Percentiles rank a stretch among this genome's conserved stretches.
Conservation (phyloP, 2,329 filamentous ascomycete species). For the Pseudogymnoascus sp. region DNA sequence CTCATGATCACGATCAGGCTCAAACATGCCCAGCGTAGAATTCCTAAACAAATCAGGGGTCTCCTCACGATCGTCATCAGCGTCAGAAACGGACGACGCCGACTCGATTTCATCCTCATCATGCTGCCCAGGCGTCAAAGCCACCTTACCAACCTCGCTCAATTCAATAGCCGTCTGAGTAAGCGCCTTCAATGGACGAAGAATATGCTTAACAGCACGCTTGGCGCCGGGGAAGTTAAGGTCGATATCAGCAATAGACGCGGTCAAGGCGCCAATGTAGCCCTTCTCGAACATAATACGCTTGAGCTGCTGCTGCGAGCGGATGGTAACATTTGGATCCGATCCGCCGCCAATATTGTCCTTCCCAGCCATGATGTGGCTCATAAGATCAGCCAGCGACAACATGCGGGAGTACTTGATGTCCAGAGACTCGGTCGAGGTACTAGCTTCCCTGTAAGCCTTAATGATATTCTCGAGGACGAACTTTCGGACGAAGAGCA, state of each 20-base stretch:
- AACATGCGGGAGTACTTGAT: slow-evolving; percentile 82
- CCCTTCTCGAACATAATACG: slow-evolving; percentile 99
- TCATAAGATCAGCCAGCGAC: slow-evolving; percentile 84
- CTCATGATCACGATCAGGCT: slow-evolving; percentile 73
- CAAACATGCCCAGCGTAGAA: slow-evolving; percentile 90
- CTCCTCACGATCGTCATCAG: slow-evolving; percentile 82
- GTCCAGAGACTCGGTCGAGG: slow-evolving; percentile 74
- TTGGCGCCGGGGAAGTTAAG: slow-evolving; percentile 91
- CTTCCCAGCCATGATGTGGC: slow-evolving; percentile 80
- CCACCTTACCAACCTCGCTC: slow-evolving; percentile 64
- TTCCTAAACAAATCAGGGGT: slow-evolving; percentile 97
- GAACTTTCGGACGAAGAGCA: slow-evolving; percentile 89
- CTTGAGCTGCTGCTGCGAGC: slow-evolving; percentile 76
- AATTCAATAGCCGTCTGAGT: slow-evolving; percentile 82
- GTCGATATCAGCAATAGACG: slow-evolving; percentile 90
- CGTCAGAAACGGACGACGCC: slow-evolving; percentile 80
- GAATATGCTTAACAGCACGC: slow-evolving; percentile 90
- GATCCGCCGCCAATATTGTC: slow-evolving; percentile 52
- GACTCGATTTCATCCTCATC: slow-evolving; percentile 86
- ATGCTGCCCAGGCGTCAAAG: slow-evolving; percentile 57
- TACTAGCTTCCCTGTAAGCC: slow-evolving; percentile 81
- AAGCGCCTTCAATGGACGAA: slow-evolving; percentile 79
- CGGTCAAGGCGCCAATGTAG: slow-evolving; percentile 80
- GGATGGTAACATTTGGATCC: slow-evolving; percentile 34
- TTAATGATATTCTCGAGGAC: slow-evolving; percentile 89